phyloP scores from a whole-genome alignment of 2,329 filamentous ascomycete genomes.

The Trichoderma brevicompactum region DNA sequence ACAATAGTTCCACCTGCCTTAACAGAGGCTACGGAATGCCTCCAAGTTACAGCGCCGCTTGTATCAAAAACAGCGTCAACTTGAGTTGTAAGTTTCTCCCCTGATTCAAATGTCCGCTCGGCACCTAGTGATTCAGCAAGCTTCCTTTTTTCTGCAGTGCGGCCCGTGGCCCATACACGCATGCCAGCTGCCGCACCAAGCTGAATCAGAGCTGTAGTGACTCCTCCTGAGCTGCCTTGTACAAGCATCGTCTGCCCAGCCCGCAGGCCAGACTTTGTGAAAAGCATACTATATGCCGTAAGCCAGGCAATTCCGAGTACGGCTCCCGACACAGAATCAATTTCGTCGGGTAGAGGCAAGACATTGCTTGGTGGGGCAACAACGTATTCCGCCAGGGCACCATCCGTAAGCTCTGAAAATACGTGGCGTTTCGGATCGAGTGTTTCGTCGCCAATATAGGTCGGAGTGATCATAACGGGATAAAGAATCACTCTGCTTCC shows the following conservation, averaged over 20 bases:
- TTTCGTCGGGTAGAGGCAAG: not conserved
- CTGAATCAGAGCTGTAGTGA: conserved; percentile 24
- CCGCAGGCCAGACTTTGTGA: conserved; percentile 13
- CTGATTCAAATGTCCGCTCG: conserved; percentile 17
- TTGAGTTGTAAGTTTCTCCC: not conserved
- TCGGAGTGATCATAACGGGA: conserved; percentile 7
- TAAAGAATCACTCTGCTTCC: conserved; percentile 16
- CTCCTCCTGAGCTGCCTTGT: conserved; percentile 20
- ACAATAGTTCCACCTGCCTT: conserved; percentile 14
- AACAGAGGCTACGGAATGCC: conserved; percentile 17
- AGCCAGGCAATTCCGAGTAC: conserved; percentile 25
- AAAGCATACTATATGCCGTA: conserved; percentile 25
- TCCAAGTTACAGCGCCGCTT: conserved; percentile 21
- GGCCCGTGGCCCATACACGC: conserved; percentile 16
- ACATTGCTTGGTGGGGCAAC: conserved; percentile 1
- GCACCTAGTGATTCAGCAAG: conserved; percentile 12
- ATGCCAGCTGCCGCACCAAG: conserved; percentile 22
- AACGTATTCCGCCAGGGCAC: conserved; percentile 21
- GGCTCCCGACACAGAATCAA: not conserved
- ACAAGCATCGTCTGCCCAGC: conserved; percentile 26
- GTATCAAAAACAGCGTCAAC: conserved; percentile 27
- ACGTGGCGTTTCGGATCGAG: conserved; percentile 17
- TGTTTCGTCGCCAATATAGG: conserved; percentile 21
- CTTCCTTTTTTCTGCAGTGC: conserved; percentile 17
- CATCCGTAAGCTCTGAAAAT: conserved; percentile 8